Base-by-base conservation (phyloP, 2,329 filamentous ascomycete genomes). In the Pestalotiopsis fici region DNA sequence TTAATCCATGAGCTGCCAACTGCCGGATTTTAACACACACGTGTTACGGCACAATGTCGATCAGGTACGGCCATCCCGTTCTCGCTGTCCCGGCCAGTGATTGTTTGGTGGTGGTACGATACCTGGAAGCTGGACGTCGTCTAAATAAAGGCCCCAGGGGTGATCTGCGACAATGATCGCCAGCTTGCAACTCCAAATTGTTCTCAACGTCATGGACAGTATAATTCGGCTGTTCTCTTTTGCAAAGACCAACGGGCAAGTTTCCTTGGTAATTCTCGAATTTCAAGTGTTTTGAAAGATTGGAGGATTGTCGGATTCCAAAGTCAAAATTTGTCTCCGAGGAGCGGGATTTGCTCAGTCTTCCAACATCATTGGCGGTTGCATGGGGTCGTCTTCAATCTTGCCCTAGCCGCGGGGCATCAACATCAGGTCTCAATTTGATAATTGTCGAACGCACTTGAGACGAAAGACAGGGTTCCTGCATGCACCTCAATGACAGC, bases 131-230 rank as follows among this genome's bases (percentile, higher is more conserved):
- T 60, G 27, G 57, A 6, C 11, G 27, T 60, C 57, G 59, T 62
- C 59, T 62, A 62, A 62, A 62, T 62, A 62, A 50, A 62, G 59
- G n/a, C n/a, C 12, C 59, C 35, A 21, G 59, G 59, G 59, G 12
- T 43, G 59, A 62, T 62, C 59, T 50, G 59, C 59, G 59, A 62
- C 59, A 62, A 21, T 28, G 59, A 62, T 62, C 59, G n/a, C 35
- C 59, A 12, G 59, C 21, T 60, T 47, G 59, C 59, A 47, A 62
- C 59, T 62, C 57, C 55, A 23, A 28, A 4, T 18, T 15, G 50
- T 27, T 23, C 12, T 31, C 12, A 5, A n/a, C 55, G 55, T 12
- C 23, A 28, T 57, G 23, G 23, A 23, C 23, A n/a, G 27, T 27
- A 12, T 25, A 27, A 57, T 57, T 6, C 31, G 31, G 55, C 27